phyloP scores from a whole-genome alignment of 371 early-diverging fungal genomes.

The Mucor saturninus region DNA sequence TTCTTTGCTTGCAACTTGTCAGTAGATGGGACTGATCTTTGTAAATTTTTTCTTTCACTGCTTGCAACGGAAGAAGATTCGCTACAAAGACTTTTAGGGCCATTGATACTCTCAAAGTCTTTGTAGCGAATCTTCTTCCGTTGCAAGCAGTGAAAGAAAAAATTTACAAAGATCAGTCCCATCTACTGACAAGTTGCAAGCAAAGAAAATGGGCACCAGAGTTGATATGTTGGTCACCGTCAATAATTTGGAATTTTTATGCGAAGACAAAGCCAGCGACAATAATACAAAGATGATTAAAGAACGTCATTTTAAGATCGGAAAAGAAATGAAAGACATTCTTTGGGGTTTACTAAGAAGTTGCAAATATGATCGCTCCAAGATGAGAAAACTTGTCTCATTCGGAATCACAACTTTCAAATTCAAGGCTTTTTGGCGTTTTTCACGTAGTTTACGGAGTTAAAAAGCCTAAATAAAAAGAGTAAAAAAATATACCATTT shows the following conservation, averaged over 20 bases:
- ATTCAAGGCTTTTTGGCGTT: constrained; percentile 1
- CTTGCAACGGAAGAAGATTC: constrained; percentile 3
- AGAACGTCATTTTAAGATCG: constrained; percentile 14
- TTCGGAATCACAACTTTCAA: not conserved
- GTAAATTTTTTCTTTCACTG: constrained; percentile 8
- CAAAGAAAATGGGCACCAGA: constrained; percentile 30
- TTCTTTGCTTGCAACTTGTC: constrained; percentile 26
- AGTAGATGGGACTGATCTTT: constrained; percentile 16
- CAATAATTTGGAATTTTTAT: constrained; percentile 9
- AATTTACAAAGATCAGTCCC: constrained; percentile 7
- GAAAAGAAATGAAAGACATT: constrained; percentile 15
- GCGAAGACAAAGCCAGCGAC: constrained; percentile 10
- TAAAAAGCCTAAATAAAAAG: too few species aligned
- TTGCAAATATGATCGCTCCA: not conserved
- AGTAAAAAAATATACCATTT: too few species aligned
- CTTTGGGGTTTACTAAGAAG: constrained; percentile 7
- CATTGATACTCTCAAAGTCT: too few species aligned
- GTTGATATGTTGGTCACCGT: constrained; percentile 18
- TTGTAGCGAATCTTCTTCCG: constrained; percentile 3
- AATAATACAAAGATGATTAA: constrained; percentile 12
- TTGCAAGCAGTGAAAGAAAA: constrained; percentile 10
- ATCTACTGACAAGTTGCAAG: constrained; percentile 24
- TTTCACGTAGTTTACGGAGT: too few species aligned
- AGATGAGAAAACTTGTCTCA: constrained; percentile 5
- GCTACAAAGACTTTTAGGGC: constrained; percentile 11